Base-by-base conservation (phyloP, 1,284 basidiomycete genomes). In the Ganoderma leucocontextum region DNA sequence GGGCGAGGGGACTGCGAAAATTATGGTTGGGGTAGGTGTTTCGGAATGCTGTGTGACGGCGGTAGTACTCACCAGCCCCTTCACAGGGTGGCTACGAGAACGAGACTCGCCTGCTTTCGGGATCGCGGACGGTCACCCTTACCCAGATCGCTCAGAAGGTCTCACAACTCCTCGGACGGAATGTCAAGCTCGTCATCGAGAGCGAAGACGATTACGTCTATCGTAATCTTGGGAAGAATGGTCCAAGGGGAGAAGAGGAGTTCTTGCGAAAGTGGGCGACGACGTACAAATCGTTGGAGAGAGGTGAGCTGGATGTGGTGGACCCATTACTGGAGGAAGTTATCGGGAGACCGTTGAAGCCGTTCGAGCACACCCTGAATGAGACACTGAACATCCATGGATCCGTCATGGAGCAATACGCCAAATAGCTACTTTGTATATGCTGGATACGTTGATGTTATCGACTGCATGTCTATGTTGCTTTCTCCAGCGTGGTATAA, bases 1-100 rank as follows among this genome's bases (percentile, higher is more conserved):
- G 3, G 79, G 79, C 1, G 79, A 80, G 65, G 79, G 76, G 0
- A 80, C 78, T 4, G 79, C 79, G 62, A 76, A 72, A 65, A 73
- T 80, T 29, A 75, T 80, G 69, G 74, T 74, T 1, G 67, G 72
- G 58, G 75, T 76, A 58, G 17, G 73, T 60, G 10, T 25, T 35
- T 9, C 22, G 35, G 10, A 41, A 19, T 22, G 41, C 6, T 25
- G 35, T 53, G 25, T 2, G 10, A 44, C 1, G 42, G 9, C 2
- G 36, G 6, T 5, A 25, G 35, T 57, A 13, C 33, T 65, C 7
- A 62, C 42, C n/a, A 44, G 4, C 19, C 15, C 17, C 12, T 6
- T 2, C 22, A 25, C 63, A 80, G 75, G 75, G 72, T 61, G 73
- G 74, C 2, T 75, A 74, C 71, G 74, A 74, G 64, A 78, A 80